These are phyloP conservation scores for Suillus discolor DNA, from an alignment of 768 basidiomycete genomes.

Conservation along the genomic window DNA sequence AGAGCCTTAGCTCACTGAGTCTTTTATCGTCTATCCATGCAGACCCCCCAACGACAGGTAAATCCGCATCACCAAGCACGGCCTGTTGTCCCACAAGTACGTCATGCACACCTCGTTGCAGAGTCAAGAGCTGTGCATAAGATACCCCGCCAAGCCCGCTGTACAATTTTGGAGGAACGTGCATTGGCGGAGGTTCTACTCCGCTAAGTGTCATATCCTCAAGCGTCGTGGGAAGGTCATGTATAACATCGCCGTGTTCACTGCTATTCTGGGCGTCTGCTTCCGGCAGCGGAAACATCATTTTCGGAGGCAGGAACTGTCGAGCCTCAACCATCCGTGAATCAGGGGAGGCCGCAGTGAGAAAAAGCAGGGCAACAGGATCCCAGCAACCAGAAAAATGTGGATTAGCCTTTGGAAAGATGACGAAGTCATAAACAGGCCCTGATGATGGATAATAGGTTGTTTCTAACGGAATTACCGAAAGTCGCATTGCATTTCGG, in stretches of 20 bases:
- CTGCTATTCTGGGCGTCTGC: slow-evolving; percentile 2
- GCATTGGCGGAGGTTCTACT: slow-evolving; percentile 3
- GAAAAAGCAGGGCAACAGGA: slow-evolving; percentile 65
- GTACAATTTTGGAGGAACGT: slow-evolving; percentile 30
- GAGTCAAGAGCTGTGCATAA: slow-evolving; percentile 45
- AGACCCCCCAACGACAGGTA: slow-evolving; percentile 53
- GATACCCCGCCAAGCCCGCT: slow-evolving; percentile 41
- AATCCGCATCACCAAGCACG: slow-evolving; percentile 16
- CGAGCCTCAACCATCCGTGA: slow-evolving; percentile 60
- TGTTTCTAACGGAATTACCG: slow-evolving; percentile 48
- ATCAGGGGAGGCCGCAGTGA: slow-evolving; percentile 52
- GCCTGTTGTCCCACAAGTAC: slow-evolving; percentile 33
- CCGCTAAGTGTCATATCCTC: slow-evolving; percentile 11
- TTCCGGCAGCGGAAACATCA: slow-evolving; percentile 29
- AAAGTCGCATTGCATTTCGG: slow-evolving; percentile 65
- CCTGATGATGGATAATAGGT: slow-evolving; percentile 62
- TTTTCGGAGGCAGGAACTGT: slow-evolving; percentile 68
- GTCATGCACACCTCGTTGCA: slow-evolving; percentile 52
- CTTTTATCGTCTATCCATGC: slow-evolving; percentile 58
- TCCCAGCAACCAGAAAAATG: slow-evolving; percentile 71
- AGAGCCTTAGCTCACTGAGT: slow-evolving; percentile 51
- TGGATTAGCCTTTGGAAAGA: slow-evolving; percentile 70
- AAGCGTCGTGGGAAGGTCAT: slow-evolving; percentile 5
- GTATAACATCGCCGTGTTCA: neutral
- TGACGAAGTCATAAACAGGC: slow-evolving; percentile 75